phyloP scores from a whole-genome alignment of 495 filamentous ascomycete species.

The Penicillium verhagenii region DNA sequence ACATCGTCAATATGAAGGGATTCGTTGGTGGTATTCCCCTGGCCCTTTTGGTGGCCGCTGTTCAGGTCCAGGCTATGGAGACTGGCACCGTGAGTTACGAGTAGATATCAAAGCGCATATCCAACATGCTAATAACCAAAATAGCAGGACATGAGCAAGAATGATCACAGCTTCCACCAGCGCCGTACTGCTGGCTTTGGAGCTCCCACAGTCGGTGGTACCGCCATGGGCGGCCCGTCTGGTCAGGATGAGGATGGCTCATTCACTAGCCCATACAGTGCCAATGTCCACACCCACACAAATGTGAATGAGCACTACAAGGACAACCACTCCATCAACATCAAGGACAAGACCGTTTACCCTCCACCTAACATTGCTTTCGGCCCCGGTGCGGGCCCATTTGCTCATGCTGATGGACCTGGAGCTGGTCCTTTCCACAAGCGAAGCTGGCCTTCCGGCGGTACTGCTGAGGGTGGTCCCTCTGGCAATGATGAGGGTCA shows the following conservation, averaged over 20 bases:
- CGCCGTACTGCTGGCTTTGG: slow-evolving; percentile 3
- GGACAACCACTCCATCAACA: slow-evolving; percentile 8
- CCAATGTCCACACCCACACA: neutral
- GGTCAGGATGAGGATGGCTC: slow-evolving; percentile 2
- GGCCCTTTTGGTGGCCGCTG: slow-evolving; percentile 39
- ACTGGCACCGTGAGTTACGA: slow-evolving; percentile 11
- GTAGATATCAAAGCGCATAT: neutral
- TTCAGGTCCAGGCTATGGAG: slow-evolving; percentile 31
- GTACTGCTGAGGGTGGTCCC: slow-evolving; percentile 23
- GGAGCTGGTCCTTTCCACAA: slow-evolving; percentile 6
- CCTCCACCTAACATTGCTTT: neutral
- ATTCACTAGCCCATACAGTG: neutral
- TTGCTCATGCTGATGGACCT: neutral
- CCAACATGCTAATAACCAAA: neutral
- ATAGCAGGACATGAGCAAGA: neutral
- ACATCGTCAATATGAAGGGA: slow-evolving; percentile 36
- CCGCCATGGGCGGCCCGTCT: slow-evolving; percentile 7
- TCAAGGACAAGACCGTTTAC: slow-evolving; percentile 4
- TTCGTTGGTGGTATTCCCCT: slow-evolving; percentile 40
- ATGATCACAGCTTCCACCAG: slow-evolving; percentile 3
- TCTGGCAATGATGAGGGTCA: slow-evolving; percentile 22
- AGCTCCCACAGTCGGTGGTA: slow-evolving; percentile 12
- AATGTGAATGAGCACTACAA: slow-evolving; percentile 1
- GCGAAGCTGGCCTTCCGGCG: slow-evolving; percentile 12
- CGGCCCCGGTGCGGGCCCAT: slow-evolving; percentile 8